phyloP scores from a whole-genome alignment of 768 basidiomycete genomes.

The Daedalea quercina region DNA sequence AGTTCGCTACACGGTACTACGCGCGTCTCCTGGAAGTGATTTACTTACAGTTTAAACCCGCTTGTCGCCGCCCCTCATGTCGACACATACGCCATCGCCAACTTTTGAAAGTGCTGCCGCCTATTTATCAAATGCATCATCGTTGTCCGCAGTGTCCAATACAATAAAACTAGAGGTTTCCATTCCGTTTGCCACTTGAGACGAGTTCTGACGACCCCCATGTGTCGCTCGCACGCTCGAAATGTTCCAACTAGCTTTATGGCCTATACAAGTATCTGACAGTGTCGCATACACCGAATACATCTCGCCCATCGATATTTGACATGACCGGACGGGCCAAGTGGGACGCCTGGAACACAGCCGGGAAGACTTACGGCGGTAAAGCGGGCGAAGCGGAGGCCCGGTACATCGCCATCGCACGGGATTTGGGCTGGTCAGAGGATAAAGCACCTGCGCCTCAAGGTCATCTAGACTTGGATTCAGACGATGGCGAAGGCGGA shows the following conservation, averaged over 20 bases:
- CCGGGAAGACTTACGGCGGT: slow-evolving; percentile 42
- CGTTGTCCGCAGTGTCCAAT: slow-evolving; percentile 50
- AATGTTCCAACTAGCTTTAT: slow-evolving; percentile 51
- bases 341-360: slow-evolving; percentile 76
- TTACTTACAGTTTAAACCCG: too few relatives aligned
- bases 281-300: slow-evolving; percentile 45
- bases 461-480: slow-evolving; percentile 24
- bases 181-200: slow-evolving; percentile 9
- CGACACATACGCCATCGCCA: slow-evolving; percentile 28
- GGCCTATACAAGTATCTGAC: slow-evolving; percentile 77
- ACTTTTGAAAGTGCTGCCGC: slow-evolving; percentile 54
- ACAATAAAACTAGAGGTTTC: slow-evolving; percentile 70
- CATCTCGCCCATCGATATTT: slow-evolving; percentile 65
- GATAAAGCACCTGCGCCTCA: slow-evolving; percentile 15
- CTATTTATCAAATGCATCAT: slow-evolving; percentile 53
- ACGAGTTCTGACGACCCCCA: slow-evolving; percentile 7
- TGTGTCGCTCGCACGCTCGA: neutral
- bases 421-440: slow-evolving; percentile 60
- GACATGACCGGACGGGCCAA: slow-evolving; percentile 77
- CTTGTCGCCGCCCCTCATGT: slow-evolving; percentile 11
- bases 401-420: slow-evolving; percentile 66
- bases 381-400: slow-evolving; percentile 43
- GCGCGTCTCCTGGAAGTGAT: neutral
- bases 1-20: neutral
- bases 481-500: slow-evolving; percentile 21